These are phyloP conservation scores for Leccinum boreale DNA, from an alignment of 768 basidiomycete species.

Conservation along the genomic window DNA sequence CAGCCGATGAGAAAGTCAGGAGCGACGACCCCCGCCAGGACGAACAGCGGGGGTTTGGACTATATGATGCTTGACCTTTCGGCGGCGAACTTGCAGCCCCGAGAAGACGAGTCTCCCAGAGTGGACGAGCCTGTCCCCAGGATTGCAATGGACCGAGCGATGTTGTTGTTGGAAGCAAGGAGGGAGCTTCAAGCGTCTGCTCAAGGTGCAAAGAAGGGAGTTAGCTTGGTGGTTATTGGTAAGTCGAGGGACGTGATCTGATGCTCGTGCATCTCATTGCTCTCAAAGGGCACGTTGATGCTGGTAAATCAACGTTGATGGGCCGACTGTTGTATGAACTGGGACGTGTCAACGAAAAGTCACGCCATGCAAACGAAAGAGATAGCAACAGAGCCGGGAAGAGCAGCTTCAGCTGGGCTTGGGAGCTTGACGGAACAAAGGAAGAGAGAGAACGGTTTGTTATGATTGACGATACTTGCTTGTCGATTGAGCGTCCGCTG, in stretches of 20 bases:
- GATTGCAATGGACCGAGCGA: conserved; percentile 70
- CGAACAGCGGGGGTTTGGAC: conserved; percentile 37
- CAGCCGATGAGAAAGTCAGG: conserved; percentile 38
- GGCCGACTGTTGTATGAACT: conserved; percentile 91
- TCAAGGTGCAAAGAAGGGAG: conserved; percentile 56
- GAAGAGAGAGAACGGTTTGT: conserved; percentile 91
- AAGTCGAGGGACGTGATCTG: conserved; percentile 14
- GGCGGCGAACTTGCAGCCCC: conserved; percentile 61
- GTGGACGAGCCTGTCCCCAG: conserved; percentile 56
- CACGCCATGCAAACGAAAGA: conserved; percentile 78
- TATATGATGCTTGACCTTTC: conserved; percentile 69
- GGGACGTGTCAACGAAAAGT: conserved; percentile 84
- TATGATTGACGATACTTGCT: background rate
- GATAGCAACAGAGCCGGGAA: conserved; percentile 90
- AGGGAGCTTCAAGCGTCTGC: conserved; percentile 45
- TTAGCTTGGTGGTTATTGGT: conserved; percentile 95
- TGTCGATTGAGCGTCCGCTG: conserved; percentile 5
- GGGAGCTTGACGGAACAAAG: conserved; percentile 89
- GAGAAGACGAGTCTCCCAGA: conserved; percentile 36
- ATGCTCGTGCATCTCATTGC: conserved; percentile 8
- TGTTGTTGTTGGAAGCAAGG: conserved; percentile 77
- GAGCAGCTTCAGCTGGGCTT: conserved; percentile 96
- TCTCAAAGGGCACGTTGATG: conserved; percentile 89
- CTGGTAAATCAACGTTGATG: conserved; percentile 98
- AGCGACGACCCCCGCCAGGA: conserved; percentile 40